A percentile compares a stretch with the other conserved stretches of the same genome.
Conservation (phyloP, 2,329 filamentous ascomycete genomes). For the Diaporthe sp. region DNA sequence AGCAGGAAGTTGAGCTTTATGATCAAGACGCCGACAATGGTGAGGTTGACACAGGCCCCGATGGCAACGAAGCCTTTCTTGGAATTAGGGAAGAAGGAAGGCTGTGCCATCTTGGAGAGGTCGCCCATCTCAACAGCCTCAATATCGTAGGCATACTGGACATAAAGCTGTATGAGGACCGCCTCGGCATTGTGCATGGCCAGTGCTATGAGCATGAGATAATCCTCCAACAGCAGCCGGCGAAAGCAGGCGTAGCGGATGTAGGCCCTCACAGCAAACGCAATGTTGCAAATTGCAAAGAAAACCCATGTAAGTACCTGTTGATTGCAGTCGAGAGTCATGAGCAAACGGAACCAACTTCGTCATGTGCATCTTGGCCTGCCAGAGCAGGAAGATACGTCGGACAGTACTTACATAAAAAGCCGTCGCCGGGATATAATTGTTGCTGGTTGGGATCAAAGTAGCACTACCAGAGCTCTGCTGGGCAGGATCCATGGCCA, state of each 20-base stretch:
- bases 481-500: too few species aligned
- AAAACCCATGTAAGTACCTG: background rate
- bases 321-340: too few species aligned
- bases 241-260: slow-evolving; percentile 37
- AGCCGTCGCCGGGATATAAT: too few species aligned
- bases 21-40: slow-evolving; percentile 25
- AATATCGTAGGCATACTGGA: background rate
- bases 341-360: background rate
- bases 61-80: slow-evolving; percentile 8
- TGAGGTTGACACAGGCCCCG: background rate
- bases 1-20: slow-evolving; percentile 34
- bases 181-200: slow-evolving; percentile 3
- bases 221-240: slow-evolving; percentile 37
- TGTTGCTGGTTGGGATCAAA: too few species aligned
- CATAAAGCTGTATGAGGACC: slow-evolving; percentile 8
- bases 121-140: background rate
- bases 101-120: background rate
- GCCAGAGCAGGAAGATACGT: too few species aligned
- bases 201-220: slow-evolving; percentile 37
- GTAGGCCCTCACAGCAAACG: background rate
- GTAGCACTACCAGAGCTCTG: too few species aligned
- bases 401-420: too few species aligned
- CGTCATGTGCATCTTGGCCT: background rate
- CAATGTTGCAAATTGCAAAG: background rate
- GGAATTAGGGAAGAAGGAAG: background rate